These are phyloP conservation scores for Cladosporium sphaerospermum DNA, from an alignment of 2,329 filamentous ascomycete species.

Conservation along the genomic window DNA sequence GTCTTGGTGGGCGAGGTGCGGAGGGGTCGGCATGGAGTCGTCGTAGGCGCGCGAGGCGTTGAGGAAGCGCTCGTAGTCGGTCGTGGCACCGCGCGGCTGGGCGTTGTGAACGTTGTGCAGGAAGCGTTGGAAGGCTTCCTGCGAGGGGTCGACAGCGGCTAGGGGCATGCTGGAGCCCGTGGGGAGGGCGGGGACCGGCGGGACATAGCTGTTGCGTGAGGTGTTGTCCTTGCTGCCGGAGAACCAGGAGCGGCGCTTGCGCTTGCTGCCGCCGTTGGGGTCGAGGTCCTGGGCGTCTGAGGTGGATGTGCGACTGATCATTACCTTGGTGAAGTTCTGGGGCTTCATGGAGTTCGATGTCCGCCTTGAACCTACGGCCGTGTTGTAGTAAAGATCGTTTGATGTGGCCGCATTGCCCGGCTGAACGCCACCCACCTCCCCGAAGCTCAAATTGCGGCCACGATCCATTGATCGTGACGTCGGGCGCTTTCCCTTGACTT, in stretches of 20 bases:
- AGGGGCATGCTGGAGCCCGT: background rate
- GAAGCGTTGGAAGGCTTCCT: conserved; percentile 7
- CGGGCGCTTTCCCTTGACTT: background rate
- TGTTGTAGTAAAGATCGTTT: background rate
- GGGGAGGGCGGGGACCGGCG: background rate
- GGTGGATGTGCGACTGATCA: conserved; percentile 1
- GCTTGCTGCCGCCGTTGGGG: background rate
- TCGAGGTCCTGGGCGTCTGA: background rate
- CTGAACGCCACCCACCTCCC: background rate
- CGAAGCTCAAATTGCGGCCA: background rate
- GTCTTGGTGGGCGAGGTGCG: background rate
- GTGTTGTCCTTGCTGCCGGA: background rate
- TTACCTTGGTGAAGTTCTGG: conserved; percentile 2
- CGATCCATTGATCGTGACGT: background rate
- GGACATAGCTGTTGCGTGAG: background rate
- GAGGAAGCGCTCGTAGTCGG: conserved; percentile 8
- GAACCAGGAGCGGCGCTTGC: conserved; percentile 11
- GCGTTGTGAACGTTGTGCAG: conserved; percentile 6
- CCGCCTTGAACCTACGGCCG: background rate
- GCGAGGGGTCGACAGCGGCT: background rate
- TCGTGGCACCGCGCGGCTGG: background rate
- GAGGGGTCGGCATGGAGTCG: conserved; percentile 1
- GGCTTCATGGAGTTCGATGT: conserved; percentile 3
- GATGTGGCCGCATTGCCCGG: conserved; percentile 6
- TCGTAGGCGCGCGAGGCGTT: conserved; percentile 8